Evolutionary conservation across 2,329 filamentous ascomycete species (phyloP), one percentile per base, ranked within the genome.

Genomic region (Hymenoscyphus albidus): DNA sequence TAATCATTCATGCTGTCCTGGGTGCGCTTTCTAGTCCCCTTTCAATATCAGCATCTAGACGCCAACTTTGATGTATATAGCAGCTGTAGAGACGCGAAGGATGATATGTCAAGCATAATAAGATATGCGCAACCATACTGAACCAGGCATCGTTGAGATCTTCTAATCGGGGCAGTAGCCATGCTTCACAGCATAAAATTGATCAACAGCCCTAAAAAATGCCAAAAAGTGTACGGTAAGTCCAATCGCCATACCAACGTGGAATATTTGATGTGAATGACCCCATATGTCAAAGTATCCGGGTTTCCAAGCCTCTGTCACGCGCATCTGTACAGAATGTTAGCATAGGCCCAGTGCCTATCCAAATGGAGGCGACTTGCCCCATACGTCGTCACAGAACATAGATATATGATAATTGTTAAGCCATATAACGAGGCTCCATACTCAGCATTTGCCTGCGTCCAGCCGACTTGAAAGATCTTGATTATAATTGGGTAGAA

Each of bases 261-360:
- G 48, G 18, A 54, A 54, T 27, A 54, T 54, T 18, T 54, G 48
- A 54, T 54, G 48, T 18, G 48, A 54, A 54, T 54, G 48, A 22
- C 48, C 48, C 48, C 48, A 54, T 2, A 54, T 54, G 10, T 54
- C 48, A 13, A 54, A 54, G 18, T 27, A 13, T 27, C 48, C 48
- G 2, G 48, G 48, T 54, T 54, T 27, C 48, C 48, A 54, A 54
- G 18, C 48, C 18, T 54, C 48, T 27, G 48, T 54, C 48, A 54
- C 48, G 3, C 48, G 48, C 48, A 54, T 18, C 48, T 54, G 4
- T 1, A 14, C 22, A 54, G 7, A 4, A 27, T 54, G 10, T 54
- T 22, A 54, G 48, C 22, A 54, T 13, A 27, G 6, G 6, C 22
- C 48, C 18, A 5, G 18, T 14, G 5, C 13, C 48, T 54, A 12